These are phyloP conservation scores for Sicyos baderoa DNA, from an alignment of 306 rosid species.

Conservation along the genomic window DNA sequence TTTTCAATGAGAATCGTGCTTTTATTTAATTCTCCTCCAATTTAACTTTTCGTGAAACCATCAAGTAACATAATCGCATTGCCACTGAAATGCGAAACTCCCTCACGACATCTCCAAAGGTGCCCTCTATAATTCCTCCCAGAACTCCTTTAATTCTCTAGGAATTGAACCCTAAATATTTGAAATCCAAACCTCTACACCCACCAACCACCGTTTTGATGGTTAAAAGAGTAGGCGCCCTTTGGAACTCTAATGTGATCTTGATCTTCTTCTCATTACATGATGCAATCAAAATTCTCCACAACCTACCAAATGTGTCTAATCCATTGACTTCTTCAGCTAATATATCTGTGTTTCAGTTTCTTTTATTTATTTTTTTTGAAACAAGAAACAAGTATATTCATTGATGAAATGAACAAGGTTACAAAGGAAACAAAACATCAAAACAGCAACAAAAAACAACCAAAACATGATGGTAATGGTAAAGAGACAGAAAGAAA, in stretches of 20 bases:
- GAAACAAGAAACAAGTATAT: too few species aligned
- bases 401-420: too few species aligned
- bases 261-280: conserved; percentile 4
- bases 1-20: background rate
- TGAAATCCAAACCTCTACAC: background rate
- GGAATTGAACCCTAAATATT: background rate
- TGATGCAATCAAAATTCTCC: background rate
- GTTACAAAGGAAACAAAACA: too few species aligned
- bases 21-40: background rate
- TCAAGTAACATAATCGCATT: background rate
- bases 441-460: too few species aligned
- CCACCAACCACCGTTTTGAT: background rate
- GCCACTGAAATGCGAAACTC: background rate
- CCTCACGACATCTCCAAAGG: background rate
- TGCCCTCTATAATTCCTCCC: background rate
- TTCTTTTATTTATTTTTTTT: too few species aligned
- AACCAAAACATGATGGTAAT: too few species aligned
- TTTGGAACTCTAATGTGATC: background rate
- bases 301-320: background rate
- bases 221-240: background rate
- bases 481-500: too few species aligned
- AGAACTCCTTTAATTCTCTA: background rate
- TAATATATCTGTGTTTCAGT: background rate
- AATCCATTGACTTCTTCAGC: background rate
- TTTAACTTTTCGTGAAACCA: background rate